A percentile compares a stretch with the other conserved stretches of the same genome.
Evolutionary conservation across 306 rosid genomes (phyloP).

Genomic region (Phaseolus lunatus): DNA sequence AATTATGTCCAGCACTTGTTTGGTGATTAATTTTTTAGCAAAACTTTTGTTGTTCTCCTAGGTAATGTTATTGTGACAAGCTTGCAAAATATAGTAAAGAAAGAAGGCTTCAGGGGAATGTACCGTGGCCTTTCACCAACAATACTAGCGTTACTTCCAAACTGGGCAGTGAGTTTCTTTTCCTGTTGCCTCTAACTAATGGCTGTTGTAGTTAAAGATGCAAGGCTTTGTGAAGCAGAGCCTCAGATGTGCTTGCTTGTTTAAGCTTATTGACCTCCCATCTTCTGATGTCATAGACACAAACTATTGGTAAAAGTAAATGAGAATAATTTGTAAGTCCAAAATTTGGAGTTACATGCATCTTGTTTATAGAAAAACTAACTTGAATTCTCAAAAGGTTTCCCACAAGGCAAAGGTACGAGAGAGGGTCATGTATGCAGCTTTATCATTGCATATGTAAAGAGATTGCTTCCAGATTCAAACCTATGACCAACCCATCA

Average conservation of each 20-base stretch:
- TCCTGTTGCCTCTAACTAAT: slow-evolving; percentile 28
- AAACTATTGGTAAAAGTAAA: slow-evolving; percentile 10
- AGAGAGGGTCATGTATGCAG: too few species aligned
- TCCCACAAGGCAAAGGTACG: too few species aligned
- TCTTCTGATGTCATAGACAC: slow-evolving; percentile 18
- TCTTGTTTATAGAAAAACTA: neutral
- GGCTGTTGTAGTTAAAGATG: slow-evolving; percentile 23
- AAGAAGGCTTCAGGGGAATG: slow-evolving; percentile 89
- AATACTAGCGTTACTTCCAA: slow-evolving; percentile 92
- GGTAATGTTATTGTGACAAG: slow-evolving; percentile 83
- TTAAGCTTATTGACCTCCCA: slow-evolving; percentile 27
- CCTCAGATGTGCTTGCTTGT: slow-evolving; percentile 22
- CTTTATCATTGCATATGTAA: too few species aligned
- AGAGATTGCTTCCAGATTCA: too few species aligned
- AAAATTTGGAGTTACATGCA: slow-evolving; percentile 18
- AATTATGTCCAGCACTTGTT: slow-evolving; percentile 3
- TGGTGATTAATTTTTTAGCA: slow-evolving; percentile 28
- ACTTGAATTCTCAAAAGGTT: too few species aligned
- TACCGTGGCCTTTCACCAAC: slow-evolving; percentile 98
- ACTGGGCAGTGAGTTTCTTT: slow-evolving; percentile 90
- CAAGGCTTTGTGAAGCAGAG: slow-evolving; percentile 13
- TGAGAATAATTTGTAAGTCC: slow-evolving; percentile 10
- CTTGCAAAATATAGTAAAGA: slow-evolving; percentile 71
- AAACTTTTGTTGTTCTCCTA: slow-evolving; percentile 47
- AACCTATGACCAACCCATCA: too few species aligned